phyloP scores from a whole-genome alignment of 768 basidiomycete genomes.

The Termitomyces sp. region DNA sequence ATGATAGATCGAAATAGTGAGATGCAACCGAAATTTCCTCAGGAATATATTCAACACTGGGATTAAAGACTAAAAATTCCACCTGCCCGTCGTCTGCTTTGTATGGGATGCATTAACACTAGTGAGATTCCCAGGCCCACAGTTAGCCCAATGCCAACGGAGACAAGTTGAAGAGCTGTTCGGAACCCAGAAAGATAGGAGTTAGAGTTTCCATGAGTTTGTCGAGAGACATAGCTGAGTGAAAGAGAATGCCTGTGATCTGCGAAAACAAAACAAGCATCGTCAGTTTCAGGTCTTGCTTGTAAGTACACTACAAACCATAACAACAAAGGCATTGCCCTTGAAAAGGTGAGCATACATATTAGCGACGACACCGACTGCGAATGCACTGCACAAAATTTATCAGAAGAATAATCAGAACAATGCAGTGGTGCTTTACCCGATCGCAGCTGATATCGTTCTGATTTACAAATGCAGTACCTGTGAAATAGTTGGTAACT shows the following conservation, averaged over 20 bases:
- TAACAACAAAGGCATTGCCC: conserved; percentile 76
- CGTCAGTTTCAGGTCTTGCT: not conserved
- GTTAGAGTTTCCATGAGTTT: conserved; percentile 42
- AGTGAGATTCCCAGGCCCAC: conserved; percentile 73
- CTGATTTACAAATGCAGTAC: conserved; percentile 55
- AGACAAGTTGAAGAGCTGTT: conserved; percentile 71
- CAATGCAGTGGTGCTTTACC: conserved; percentile 26
- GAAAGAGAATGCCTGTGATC: conserved; percentile 80
- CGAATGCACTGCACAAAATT: conserved; percentile 51
- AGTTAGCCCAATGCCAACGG: conserved; percentile 73
- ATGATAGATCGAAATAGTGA: no score
- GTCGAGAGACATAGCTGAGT: conserved; percentile 64
- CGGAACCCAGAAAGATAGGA: conserved; percentile 68
- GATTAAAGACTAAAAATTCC: conserved; percentile 56
- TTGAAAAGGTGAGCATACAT: conserved; percentile 68
- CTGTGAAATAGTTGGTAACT: conserved; percentile 72
- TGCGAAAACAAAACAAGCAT: conserved; percentile 9
- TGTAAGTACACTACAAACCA: conserved; percentile 39
- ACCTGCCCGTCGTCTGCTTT: conserved; percentile 48
- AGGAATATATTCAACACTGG: not conserved
- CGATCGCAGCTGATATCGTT: conserved; percentile 77
- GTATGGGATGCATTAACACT: conserved; percentile 59
- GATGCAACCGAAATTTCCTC: no score
- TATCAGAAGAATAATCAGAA: not conserved
- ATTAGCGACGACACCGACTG: conserved; percentile 76